A percentile compares a stretch with the other conserved stretches of the same genome.
Conservation (phyloP, 768 basidiomycete species). For the Suillus variegatus region DNA sequence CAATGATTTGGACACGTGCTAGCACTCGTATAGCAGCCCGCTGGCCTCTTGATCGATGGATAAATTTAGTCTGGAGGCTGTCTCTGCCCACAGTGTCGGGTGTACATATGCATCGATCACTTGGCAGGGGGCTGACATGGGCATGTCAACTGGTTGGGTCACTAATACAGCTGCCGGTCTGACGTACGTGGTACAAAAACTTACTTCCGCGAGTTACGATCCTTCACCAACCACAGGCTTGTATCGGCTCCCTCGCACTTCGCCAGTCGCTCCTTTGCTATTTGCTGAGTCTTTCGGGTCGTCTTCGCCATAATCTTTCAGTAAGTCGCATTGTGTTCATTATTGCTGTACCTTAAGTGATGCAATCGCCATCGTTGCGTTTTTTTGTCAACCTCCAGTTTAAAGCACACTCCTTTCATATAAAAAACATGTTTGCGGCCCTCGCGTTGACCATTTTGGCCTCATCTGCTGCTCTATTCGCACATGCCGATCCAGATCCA, state of each 20-base stretch:
- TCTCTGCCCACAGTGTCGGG: too few relatives aligned
- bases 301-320: background rate
- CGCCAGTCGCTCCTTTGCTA: constrained; percentile 10
- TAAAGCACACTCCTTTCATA: constrained; percentile 5
- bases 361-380: background rate
- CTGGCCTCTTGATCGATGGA: background rate
- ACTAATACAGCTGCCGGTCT: background rate
- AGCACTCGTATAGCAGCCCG: background rate
- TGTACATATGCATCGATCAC: too few relatives aligned
- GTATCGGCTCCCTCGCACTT: background rate
- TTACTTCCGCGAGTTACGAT: background rate
- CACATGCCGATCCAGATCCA: constrained; percentile 61
- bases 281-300: background rate
- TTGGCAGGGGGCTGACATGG: background rate
- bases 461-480: constrained; percentile 36
- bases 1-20: background rate
- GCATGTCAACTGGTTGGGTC: too few relatives aligned
- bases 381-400: constrained; percentile 8
- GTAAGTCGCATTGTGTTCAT: background rate
- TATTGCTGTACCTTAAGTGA: background rate
- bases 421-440: constrained; percentile 20
- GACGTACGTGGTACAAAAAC: constrained; percentile 4
- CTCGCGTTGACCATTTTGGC: constrained; percentile 22
- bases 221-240: background rate
- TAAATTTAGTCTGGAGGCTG: background rate